phyloP scores from a whole-genome alignment of 208 protist genomes.

The Herpetomonas samuelpessoai region DNA sequence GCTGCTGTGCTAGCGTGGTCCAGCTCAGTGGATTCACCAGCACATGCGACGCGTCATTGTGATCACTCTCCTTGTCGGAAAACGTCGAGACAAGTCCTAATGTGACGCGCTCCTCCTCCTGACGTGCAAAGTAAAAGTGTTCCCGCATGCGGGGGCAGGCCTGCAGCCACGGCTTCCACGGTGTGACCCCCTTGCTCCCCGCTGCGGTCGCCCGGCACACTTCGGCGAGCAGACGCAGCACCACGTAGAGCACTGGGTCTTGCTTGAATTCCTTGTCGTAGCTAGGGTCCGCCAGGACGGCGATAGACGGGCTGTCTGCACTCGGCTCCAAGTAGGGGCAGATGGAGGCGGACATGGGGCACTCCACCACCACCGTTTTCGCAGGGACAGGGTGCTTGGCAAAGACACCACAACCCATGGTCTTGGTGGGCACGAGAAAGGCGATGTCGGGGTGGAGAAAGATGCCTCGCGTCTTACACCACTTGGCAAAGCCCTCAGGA shows the following conservation, averaged over 20 bases:
- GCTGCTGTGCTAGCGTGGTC: slow-evolving; percentile 63
- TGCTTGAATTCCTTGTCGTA: slow-evolving; percentile 6
- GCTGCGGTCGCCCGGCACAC: slow-evolving; percentile 22
- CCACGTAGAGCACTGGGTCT: slow-evolving; percentile 44
- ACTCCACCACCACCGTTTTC: slow-evolving; percentile 78
- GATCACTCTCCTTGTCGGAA: background rate
- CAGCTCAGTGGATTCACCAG: slow-evolving; percentile 13
- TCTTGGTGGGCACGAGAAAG: slow-evolving; percentile 83
- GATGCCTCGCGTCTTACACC: slow-evolving; percentile 69
- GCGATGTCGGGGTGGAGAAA: slow-evolving; percentile 81
- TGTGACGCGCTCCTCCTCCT: slow-evolving; percentile 14
- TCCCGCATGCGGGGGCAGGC: slow-evolving; percentile 70
- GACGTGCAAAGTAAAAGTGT: slow-evolving; percentile 64
- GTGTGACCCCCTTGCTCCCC: slow-evolving; percentile 15
- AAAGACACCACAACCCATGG: slow-evolving; percentile 84
- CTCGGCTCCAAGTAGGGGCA: slow-evolving; percentile 60
- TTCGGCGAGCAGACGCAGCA: slow-evolving; percentile 74
- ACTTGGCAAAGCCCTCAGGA: slow-evolving; percentile 52
- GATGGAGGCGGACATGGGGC: slow-evolving; percentile 48
- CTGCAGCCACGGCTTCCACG: slow-evolving; percentile 69
- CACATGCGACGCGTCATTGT: background rate
- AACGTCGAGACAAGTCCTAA: slow-evolving; percentile 17
- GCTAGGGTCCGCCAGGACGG: slow-evolving; percentile 27
- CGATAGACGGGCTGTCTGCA: slow-evolving; percentile 28
- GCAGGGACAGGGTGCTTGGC: slow-evolving; percentile 40